Conservation (phyloP, 176 grass and related monocot genomes). For the Elaeis guineensis region DNA sequence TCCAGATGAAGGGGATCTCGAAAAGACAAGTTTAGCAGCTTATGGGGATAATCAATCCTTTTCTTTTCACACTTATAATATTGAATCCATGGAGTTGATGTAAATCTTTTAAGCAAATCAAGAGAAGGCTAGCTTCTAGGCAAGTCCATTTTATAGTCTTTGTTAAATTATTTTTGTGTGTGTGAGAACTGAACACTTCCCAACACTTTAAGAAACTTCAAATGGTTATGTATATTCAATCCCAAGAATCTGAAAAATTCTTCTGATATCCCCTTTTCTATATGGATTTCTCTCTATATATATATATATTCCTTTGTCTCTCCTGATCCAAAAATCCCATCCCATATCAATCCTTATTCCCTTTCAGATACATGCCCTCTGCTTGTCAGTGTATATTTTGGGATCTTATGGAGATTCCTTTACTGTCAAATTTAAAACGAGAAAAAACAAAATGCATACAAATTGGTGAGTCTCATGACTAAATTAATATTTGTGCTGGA, state of each 20-base stretch:
- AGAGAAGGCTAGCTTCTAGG: not conserved
- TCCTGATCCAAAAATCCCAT: conserved; percentile 60
- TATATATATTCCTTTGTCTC: conserved; percentile 45
- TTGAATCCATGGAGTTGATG: conserved; percentile 4
- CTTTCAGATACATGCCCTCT: not conserved
- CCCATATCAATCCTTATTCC: not conserved
- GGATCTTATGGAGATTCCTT: not conserved
- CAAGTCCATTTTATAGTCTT: not conserved
- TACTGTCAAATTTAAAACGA: not conserved
- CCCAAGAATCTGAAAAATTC: conserved; percentile 41
- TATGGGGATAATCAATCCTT: conserved; percentile 19
- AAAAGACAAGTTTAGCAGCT: conserved; percentile 10
- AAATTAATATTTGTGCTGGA: too few species aligned
- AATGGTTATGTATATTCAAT: conserved; percentile 26
- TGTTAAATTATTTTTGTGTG: conserved; percentile 20
- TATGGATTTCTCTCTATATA: conserved; percentile 30
- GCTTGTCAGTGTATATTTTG: conserved; percentile 18
- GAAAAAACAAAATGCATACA: not conserved
- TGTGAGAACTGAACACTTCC: conserved; percentile 42
- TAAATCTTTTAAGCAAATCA: not conserved
- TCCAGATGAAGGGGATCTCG: not conserved
- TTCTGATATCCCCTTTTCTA: conserved; percentile 43
- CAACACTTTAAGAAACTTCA: conserved; percentile 32
- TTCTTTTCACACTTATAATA: conserved; percentile 11
- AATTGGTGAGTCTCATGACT: too few species aligned